These are phyloP conservation scores for Arabidopsis hybrid DNA, from an alignment of 441 rosid genomes.

Conservation along the genomic window DNA sequence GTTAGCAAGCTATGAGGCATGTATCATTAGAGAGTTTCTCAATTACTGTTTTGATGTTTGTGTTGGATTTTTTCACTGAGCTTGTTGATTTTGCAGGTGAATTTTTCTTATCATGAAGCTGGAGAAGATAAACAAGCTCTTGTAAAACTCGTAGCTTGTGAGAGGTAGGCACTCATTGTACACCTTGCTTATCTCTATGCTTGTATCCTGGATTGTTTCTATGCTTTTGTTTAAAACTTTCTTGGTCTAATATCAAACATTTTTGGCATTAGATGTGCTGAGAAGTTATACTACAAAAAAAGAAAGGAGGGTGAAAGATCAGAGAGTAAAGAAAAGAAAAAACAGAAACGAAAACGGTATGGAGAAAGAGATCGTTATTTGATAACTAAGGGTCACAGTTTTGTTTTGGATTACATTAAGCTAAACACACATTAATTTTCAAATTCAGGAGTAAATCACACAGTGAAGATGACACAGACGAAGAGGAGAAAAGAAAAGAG, in stretches of 20 bases:
- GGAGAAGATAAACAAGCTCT: constrained; percentile 97
- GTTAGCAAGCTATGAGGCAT: constrained; percentile 90
- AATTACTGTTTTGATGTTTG: background rate
- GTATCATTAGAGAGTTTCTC: constrained; percentile 35
- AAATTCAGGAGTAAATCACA: constrained; percentile 53
- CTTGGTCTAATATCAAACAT: constrained; percentile 4
- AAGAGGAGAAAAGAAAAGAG: constrained; percentile 66
- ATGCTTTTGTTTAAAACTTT: constrained; percentile 8
- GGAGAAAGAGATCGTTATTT: constrained; percentile 5
- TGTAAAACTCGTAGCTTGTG: constrained; percentile 82
- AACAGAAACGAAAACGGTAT: constrained; percentile 53
- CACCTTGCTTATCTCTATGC: background rate
- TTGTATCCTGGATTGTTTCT: constrained; percentile 1
- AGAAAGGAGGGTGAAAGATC: constrained; percentile 66
- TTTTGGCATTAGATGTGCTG: constrained; percentile 63
- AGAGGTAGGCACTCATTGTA: constrained; percentile 54
- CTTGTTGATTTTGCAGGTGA: constrained; percentile 65
- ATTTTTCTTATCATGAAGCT: constrained; percentile 90
- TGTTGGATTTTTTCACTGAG: constrained; percentile 14
- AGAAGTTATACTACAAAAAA: constrained; percentile 81
- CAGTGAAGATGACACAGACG: constrained; percentile 54
- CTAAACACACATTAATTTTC: background rate
- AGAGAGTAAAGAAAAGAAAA: constrained; percentile 55
- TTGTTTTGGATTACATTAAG: constrained; percentile 4
- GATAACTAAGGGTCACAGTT: background rate